phyloP scores from a whole-genome alignment of 768 basidiomycete genomes.

The Gelatoporia subvermispora region DNA sequence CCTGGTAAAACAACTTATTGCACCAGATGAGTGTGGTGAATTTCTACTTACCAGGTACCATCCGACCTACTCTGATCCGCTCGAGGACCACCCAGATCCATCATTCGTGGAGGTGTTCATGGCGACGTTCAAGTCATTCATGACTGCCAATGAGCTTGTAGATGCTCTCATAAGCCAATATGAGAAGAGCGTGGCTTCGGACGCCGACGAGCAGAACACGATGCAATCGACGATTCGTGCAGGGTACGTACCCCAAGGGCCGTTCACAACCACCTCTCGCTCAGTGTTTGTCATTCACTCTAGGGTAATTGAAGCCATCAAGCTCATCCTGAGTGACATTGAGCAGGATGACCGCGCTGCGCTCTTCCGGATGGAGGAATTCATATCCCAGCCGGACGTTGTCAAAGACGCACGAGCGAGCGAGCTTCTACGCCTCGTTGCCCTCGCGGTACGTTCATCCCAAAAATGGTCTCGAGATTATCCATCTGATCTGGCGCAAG shows the following conservation, averaged over 20 bases:
- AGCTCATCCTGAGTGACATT: too few relatives aligned
- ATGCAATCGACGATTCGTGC: conserved; percentile 86
- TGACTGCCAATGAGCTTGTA: conserved; percentile 74
- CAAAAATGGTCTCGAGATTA: too few relatives aligned
- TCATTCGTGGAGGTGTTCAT: conserved; percentile 84
- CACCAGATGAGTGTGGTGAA: too few relatives aligned
- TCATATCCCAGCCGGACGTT: too few relatives aligned
- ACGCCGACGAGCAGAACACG: conserved; percentile 60
- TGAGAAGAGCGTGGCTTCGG: conserved; percentile 61
- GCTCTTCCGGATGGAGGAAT: background rate
- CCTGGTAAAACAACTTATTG: too few relatives aligned
- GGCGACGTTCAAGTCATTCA: conserved; percentile 94
- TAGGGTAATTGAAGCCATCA: too few relatives aligned
- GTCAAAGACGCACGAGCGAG: too few relatives aligned
- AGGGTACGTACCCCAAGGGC: conserved; percentile 49
- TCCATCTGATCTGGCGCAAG: too few relatives aligned
- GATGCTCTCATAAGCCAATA: conserved; percentile 81
- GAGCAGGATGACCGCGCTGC: background rate
- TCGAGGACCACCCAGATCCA: conserved; percentile 42
- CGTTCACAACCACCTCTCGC: background rate
- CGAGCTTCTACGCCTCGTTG: too few relatives aligned
- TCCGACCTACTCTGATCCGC: too few relatives aligned
- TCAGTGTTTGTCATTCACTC: too few relatives aligned
- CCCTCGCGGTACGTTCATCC: conserved; percentile 31
- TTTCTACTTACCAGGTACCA: too few relatives aligned